A percentile compares a stretch with the other conserved stretches of the same genome.
Conservation (phyloP, 805 yeast species). For the Millerozyma acaciae region DNA sequence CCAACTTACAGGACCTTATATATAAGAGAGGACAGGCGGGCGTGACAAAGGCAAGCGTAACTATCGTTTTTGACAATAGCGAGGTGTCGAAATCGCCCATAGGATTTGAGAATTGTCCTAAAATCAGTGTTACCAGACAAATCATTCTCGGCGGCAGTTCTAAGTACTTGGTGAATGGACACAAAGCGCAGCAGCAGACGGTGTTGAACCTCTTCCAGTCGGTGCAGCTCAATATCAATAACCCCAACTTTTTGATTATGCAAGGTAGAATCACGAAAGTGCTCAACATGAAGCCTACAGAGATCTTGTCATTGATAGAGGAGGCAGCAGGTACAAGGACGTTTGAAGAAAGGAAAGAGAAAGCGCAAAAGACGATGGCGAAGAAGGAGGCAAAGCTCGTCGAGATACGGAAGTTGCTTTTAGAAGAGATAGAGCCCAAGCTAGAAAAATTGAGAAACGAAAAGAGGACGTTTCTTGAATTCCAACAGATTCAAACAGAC, state of each 20-base stretch:
- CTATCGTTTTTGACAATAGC: conserved; percentile 87
- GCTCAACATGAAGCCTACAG: conserved; percentile 90
- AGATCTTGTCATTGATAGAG: conserved; percentile 84
- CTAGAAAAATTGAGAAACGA: conserved; percentile 75
- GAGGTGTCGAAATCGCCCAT: conserved; percentile 78
- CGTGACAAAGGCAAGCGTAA: conserved; percentile 93
- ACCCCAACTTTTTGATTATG: conserved; percentile 96
- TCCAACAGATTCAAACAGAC: conserved; percentile 78
- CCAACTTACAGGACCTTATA: conserved; percentile 86
- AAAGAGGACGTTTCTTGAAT: conserved; percentile 78
- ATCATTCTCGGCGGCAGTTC: conserved; percentile 87
- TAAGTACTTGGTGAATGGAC: conserved; percentile 91
- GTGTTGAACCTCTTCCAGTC: conserved; percentile 88
- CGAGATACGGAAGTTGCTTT: conserved; percentile 67
- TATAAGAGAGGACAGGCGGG: conserved; percentile 98
- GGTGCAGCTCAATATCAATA: conserved; percentile 92
- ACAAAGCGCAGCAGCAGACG: conserved; percentile 90
- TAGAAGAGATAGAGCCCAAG: conserved; percentile 92
- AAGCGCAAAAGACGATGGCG: conserved; percentile 86
- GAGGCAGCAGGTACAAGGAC: conserved; percentile 98
- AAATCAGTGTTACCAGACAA: conserved; percentile 89
- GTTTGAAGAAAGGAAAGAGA: conserved; percentile 89
- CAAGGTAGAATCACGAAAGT: conserved; percentile 98
- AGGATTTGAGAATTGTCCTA: conserved; percentile 73
- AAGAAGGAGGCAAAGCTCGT: conserved; percentile 83